Evolutionary conservation across 2,329 filamentous ascomycete species (phyloP).

Genomic region (Botryotinia globosa): DNA sequence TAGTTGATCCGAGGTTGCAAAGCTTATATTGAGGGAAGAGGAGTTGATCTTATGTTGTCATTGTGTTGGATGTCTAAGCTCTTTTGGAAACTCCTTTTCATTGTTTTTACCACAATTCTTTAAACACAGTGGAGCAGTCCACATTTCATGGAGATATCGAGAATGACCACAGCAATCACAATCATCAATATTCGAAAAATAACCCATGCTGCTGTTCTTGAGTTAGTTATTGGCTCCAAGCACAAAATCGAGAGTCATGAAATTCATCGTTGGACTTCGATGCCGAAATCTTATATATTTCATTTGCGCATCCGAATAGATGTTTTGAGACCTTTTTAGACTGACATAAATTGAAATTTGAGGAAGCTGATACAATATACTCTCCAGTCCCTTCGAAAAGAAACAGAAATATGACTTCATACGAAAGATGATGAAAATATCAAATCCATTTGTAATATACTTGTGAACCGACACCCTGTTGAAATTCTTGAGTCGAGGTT

Average conservation of each 20-base stretch:
- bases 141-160: neutral
- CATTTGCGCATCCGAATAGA: neutral
- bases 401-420: neutral
- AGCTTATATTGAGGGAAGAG: neutral
- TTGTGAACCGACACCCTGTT: neutral
- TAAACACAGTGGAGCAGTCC: neutral
- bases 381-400: neutral
- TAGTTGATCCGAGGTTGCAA: neutral
- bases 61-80: neutral
- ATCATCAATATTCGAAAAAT: fast-evolving
- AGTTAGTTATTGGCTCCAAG: neutral
- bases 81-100: neutral
- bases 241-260: neutral
- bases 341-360: neutral
- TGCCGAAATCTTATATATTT: neutral
- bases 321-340: neutral
- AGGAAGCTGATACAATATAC: too few species aligned
- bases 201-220: neutral
- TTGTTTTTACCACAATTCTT: neutral
- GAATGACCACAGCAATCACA: neutral
- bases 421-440: neutral
- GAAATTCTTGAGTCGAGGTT: neutral
- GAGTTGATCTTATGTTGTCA: neutral
- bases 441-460: neutral
- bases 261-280: neutral